Conservation (phyloP, 805 yeast species). For the Komagataella populi region DNA sequence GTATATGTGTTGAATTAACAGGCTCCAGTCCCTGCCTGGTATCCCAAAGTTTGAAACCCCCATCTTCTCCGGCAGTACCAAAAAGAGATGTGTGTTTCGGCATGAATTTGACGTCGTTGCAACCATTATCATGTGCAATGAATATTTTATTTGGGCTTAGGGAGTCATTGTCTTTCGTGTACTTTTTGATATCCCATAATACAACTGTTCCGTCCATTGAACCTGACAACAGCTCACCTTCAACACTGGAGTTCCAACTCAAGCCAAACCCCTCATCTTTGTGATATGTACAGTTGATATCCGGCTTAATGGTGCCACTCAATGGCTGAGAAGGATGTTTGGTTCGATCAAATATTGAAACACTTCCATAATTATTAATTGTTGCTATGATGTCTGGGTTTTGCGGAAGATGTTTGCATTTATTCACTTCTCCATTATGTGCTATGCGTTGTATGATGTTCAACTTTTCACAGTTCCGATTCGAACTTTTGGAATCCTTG, state of each 20-base stretch:
- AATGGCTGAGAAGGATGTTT: conserved; percentile 48
- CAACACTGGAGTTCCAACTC: conserved; percentile 56
- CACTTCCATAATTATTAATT: conserved; percentile 49
- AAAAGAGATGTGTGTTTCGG: conserved; percentile 47
- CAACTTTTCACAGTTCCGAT: conserved; percentile 13
- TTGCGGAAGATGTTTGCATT: conserved; percentile 65
- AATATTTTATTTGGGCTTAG: conserved; percentile 8
- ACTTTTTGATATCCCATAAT: conserved; percentile 47
- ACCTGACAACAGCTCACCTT: conserved; percentile 48
- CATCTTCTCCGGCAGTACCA: conserved; percentile 56
- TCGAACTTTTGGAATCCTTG: conserved; percentile 12
- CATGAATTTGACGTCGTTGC: conserved; percentile 65
- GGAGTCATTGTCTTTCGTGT: conserved; percentile 2
- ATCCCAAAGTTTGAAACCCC: conserved; percentile 37
- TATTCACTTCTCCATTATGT: conserved; percentile 62
- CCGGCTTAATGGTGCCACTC: conserved; percentile 23
- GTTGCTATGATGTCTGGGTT: conserved; percentile 76
- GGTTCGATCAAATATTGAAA: conserved; percentile 68
- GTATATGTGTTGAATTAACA: neutral
- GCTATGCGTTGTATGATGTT: conserved; percentile 40
- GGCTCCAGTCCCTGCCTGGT: conserved; percentile 20
- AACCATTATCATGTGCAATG: conserved; percentile 29
- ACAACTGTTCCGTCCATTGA: conserved; percentile 51
- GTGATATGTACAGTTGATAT: conserved; percentile 15
- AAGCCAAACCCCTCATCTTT: conserved; percentile 52